Base-by-base conservation (phyloP, 2,329 filamentous ascomycete species). In the Dactylellina leptospora region DNA sequence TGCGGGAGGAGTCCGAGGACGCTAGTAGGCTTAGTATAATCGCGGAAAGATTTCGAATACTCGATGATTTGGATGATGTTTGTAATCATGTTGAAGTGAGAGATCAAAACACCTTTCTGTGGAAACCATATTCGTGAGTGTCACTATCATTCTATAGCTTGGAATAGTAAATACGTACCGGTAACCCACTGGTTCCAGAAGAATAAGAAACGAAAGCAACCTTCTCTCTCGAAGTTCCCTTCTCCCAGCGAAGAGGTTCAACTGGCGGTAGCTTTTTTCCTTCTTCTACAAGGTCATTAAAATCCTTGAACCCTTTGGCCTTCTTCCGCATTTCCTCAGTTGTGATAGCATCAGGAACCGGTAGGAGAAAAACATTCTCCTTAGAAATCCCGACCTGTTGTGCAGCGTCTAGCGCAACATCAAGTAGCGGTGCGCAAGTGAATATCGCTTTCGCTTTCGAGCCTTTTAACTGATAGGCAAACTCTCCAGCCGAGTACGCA, bases 41-140 rank as follows among this genome's bases (percentile, higher is more conserved):
- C 80, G 22, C 69, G 56, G 48, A 61, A 73, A 2, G 48, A 30
- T 25, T 45, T 61, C 3, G 47, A 66, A 60, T 79, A 87, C 0
- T 83, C 77, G 4, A 77, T 77, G 60, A 88, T 83, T 78, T 92
- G 90, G 48, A 92, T 77, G 0, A 87, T 84, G 77, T 93, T 93
- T 56, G 90, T 85, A 50, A 93, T 93, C 44, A 93, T 88, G 74
- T 93, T 93, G 36, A 81, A 81, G 78, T 93, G 90, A 2, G 89
- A 90, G 69, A 93, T 90, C 87, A 91, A 92, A 58, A 93, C 90
- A 45, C 90, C 90, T 88, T 92, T 92, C 86, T 90, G 66, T 8
- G 47, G 10, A 36, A 3, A 1, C 1, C 18, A n/a, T 44, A 11
- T 30, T 13, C 13, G 27, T 23, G 18, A 1, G 33, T 38, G 11